A percentile compares a stretch with the other conserved stretches of the same genome.
These are phyloP conservation scores for Metschnikowia kunwiensis DNA, from an alignment of 805 yeast species.

Conservation along the genomic window DNA sequence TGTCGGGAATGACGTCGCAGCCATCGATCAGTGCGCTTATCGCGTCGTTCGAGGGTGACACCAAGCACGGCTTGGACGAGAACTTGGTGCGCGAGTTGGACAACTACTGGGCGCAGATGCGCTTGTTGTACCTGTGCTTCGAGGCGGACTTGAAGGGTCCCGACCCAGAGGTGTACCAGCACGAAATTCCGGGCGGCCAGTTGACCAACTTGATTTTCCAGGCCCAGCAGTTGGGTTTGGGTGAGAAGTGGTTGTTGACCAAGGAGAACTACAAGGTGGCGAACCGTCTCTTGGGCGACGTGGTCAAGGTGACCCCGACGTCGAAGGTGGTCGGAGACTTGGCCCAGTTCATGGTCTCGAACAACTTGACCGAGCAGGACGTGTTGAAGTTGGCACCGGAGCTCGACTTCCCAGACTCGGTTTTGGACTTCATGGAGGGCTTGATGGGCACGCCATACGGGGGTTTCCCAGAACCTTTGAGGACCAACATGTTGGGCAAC, in stretches of 20 bases:
- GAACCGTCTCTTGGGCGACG: constrained; percentile 86
- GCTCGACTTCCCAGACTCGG: constrained; percentile 98
- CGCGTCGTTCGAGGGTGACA: constrained; percentile 86
- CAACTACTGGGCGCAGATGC: constrained; percentile 98
- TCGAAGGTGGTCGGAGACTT: constrained; percentile 99
- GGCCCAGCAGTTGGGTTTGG: constrained; percentile 98
- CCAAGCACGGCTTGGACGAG: constrained; percentile 69
- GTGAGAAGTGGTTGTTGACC: constrained; percentile 94
- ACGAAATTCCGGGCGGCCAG: constrained; percentile 99
- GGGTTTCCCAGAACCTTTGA: constrained; percentile 99
- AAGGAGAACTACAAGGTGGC: constrained; percentile 93
- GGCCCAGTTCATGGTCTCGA: constrained; percentile 99
- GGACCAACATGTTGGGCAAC: constrained; percentile 85
- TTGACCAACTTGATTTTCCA: constrained; percentile 96
- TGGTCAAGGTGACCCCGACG: constrained; percentile 98
- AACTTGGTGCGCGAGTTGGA: constrained; percentile 77
- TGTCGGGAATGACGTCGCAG: constrained; percentile 98
- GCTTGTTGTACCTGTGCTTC: constrained; percentile 92
- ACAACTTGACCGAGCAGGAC: constrained; percentile 82
- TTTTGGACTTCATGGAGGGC: constrained; percentile 97
- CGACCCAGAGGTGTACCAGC: constrained; percentile 97
- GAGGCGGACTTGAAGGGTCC: constrained; percentile 99
- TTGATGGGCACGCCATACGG: constrained; percentile 99
- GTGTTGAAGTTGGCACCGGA: constrained; percentile 83
- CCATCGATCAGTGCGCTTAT: constrained; percentile 91